Evolutionary conservation across 805 yeast species (phyloP).

Genomic region (Sugiyamaella valdiviana): DNA sequence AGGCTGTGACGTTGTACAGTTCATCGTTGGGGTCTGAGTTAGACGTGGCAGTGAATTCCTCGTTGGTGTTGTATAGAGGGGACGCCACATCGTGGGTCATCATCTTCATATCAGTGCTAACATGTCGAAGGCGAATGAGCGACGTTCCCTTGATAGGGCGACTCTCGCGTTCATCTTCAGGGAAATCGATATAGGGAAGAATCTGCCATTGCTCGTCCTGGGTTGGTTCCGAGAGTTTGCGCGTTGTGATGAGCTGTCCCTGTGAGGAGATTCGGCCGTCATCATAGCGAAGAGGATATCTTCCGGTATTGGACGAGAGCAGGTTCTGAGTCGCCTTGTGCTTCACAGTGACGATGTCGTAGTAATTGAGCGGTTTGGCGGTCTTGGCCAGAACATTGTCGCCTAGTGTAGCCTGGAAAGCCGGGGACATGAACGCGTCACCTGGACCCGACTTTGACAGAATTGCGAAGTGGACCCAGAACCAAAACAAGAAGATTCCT

Average conservation of each 20-base stretch:
- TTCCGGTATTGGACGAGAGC: slow-evolving; percentile 72
- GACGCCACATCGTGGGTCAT: slow-evolving; percentile 96
- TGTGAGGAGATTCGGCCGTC: slow-evolving; percentile 94
- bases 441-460: slow-evolving; percentile 91
- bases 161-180: slow-evolving; percentile 34
- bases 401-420: slow-evolving; percentile 85
- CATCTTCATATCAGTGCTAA: slow-evolving; percentile 69
- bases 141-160: slow-evolving; percentile 65
- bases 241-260: slow-evolving; percentile 88
- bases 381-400: slow-evolving; percentile 73
- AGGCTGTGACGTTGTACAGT: slow-evolving; percentile 56
- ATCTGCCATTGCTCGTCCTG: slow-evolving; percentile 82
- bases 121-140: slow-evolving; percentile 70
- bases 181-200: slow-evolving; percentile 50
- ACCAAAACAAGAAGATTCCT: slow-evolving; percentile 78
- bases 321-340: slow-evolving; percentile 75
- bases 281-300: slow-evolving; percentile 87
- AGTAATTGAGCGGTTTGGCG: slow-evolving; percentile 65
- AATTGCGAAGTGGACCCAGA: slow-evolving; percentile 81
- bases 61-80: slow-evolving; percentile 85
- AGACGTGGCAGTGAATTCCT: slow-evolving; percentile 76
- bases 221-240: slow-evolving; percentile 37
- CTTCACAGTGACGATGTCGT: slow-evolving; percentile 68
- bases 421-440: slow-evolving; percentile 88
- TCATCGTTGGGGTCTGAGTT: slow-evolving; percentile 58